Conservation (phyloP, 805 yeast genomes). For the Yarrowia deformans region DNA sequence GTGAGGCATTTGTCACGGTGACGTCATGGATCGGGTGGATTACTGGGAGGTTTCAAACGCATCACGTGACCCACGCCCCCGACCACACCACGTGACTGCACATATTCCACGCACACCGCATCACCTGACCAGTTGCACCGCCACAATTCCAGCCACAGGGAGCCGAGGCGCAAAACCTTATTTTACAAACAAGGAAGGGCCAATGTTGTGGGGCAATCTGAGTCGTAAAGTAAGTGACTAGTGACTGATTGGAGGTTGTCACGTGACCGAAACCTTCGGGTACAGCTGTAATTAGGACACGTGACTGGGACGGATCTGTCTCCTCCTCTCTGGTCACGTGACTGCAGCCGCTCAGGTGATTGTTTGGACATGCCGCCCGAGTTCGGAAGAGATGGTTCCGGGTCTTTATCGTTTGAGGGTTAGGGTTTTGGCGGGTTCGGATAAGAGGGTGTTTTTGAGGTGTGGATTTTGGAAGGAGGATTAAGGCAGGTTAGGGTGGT, state of each 20-base stretch:
- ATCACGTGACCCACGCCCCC: too few relatives aligned
- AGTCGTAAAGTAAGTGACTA: too few relatives aligned
- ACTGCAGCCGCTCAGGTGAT: too few relatives aligned
- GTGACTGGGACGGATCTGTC: too few relatives aligned
- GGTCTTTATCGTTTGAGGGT: slow-evolving; percentile 23
- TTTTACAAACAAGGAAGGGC: background rate
- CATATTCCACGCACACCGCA: too few relatives aligned
- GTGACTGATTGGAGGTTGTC: too few relatives aligned
- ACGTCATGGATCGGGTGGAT: background rate
- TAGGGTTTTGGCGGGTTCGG: slow-evolving; percentile 2
- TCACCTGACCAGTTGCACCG: slow-evolving; percentile 7
- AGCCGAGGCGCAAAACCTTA: slow-evolving; percentile 7
- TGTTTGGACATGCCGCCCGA: slow-evolving; percentile 16
- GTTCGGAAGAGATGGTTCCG: slow-evolving; percentile 28
- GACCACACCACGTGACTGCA: too few relatives aligned
- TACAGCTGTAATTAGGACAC: too few relatives aligned
- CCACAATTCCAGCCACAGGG: slow-evolving; percentile 18
- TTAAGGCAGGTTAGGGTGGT: background rate
- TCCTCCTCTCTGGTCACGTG: too few relatives aligned
- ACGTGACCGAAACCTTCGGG: too few relatives aligned
- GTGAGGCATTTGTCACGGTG: slow-evolving; percentile 14
- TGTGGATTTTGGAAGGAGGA: background rate
- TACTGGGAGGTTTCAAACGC: too few relatives aligned
- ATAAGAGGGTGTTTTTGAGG: slow-evolving; percentile 2
- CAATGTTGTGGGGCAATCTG: slow-evolving; percentile 9